Evolutionary conservation across 1,284 basidiomycete genomes (phyloP), one percentile per base, ranked within the genome.

Genomic region (Microbotryomycetes sp.): DNA sequence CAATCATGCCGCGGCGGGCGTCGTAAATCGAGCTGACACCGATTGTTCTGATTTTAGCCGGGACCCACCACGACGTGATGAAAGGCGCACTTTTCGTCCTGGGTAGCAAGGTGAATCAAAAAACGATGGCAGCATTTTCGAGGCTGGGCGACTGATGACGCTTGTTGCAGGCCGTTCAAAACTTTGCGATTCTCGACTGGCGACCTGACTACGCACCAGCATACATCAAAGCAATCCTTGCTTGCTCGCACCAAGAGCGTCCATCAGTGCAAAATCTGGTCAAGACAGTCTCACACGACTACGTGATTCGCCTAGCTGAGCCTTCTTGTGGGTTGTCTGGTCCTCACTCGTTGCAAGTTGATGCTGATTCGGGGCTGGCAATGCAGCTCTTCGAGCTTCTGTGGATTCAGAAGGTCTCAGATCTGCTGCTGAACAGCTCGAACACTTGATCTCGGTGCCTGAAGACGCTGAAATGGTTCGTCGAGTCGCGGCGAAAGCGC

Each of bases 51-150:
- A 12, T 15, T 42, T 29, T 56, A 66, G 65, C 85, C 71, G 89
- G 87, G 5, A 86, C 82, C 63, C 88, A 92, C 71, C 89, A 92
- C 25, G 94, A 97, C 77, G 82, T 87, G 54, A 96, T 96, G 85
- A 98, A 98, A 78, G 90, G 90, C 14, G 93, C 93, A 6, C 79
- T 98, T 23, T 93, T 96, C 74, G 81, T 93, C 26, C 79, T 98
- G 9, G 86, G 84, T 74, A 84, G 86, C 72, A 92, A 90, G 77
- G 83, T 82, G 49, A 85, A 83, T n/a, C n/a, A n/a, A n/a, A n/a
- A n/a, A n/a, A n/a, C n/a, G n/a, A 58, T 81, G 85, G 84, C 70
- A 58, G 75, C 72, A 74, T 22, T 46, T 15, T 3, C 16, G 14
- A 28, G 28, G 42, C 12, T 54, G 32, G 54, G 59, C 30, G 45